A percentile compares a stretch with the other conserved stretches of the same genome.
Conservation (phyloP, 2,329 filamentous ascomycete species). For the Fusarium xylarioides region DNA sequence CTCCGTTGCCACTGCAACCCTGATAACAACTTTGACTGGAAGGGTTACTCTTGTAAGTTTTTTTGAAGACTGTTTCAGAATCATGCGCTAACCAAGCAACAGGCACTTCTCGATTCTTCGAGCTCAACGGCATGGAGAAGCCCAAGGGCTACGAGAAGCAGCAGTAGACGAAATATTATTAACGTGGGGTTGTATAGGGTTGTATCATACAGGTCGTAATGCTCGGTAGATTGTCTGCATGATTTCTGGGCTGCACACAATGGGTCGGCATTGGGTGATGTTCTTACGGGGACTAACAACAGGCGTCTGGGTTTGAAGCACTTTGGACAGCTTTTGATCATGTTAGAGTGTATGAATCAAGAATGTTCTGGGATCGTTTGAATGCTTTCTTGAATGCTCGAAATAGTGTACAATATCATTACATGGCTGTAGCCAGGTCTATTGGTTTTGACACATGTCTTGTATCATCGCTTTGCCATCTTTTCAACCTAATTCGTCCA, state of each 20-base stretch:
- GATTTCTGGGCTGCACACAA: conserved; percentile 33
- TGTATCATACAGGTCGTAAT: conserved; percentile 38
- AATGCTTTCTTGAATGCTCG: conserved; percentile 24
- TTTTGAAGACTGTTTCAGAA: background rate
- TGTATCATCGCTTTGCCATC: background rate
- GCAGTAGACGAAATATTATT: conserved; percentile 50
- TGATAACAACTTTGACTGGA: conserved; percentile 99
- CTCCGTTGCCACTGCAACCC: conserved; percentile 96
- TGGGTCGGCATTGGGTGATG: conserved; percentile 32
- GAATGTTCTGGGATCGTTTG: conserved; percentile 33
- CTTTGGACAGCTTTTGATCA: conserved; percentile 42
- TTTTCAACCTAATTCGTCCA: background rate
- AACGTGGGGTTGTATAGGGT: conserved; percentile 2
- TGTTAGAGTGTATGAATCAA: conserved; percentile 44
- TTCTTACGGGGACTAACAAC: conserved; percentile 36
- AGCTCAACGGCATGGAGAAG: conserved; percentile 81
- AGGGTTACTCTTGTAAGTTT: conserved; percentile 90
- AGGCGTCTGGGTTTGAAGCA: conserved; percentile 43
- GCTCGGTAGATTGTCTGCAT: conserved; percentile 32
- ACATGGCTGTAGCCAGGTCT: conserved; percentile 35
- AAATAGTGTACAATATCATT: conserved; percentile 42
- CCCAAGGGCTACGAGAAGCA: conserved; percentile 86
- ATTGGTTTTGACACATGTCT: conserved; percentile 18
- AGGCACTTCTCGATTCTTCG: conserved; percentile 82
- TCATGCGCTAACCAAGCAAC: conserved; percentile 8